Conservation (phyloP, 768 basidiomycete genomes). For the Lentinula lateritia region DNA sequence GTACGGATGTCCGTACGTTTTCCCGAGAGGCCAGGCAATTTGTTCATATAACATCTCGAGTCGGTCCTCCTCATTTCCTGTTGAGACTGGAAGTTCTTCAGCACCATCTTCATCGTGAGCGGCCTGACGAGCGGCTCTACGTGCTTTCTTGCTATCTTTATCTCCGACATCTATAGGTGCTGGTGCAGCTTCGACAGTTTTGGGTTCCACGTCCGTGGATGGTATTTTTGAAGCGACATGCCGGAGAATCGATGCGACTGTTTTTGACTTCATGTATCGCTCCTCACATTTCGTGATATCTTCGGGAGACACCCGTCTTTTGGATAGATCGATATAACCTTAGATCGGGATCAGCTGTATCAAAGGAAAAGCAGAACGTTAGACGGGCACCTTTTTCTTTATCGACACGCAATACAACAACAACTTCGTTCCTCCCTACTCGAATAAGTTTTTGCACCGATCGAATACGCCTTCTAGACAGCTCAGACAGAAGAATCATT, state of each 20-base stretch:
- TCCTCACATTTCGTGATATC: constrained; percentile 99
- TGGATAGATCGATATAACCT: constrained; percentile 99
- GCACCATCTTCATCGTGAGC: constrained; percentile 38
- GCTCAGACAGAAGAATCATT: constrained; percentile 98
- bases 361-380: neutral
- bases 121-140: constrained; percentile 37
- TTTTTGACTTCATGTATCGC: constrained; percentile 96
- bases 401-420: constrained; percentile 96
- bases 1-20: constrained; percentile 91
- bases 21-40: constrained; percentile 89
- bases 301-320: constrained; percentile 95
- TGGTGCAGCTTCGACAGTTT: constrained; percentile 16
- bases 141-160: constrained; percentile 42
- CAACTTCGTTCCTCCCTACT: constrained; percentile 96
- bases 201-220: constrained; percentile 30
- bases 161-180: constrained; percentile 29
- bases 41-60: constrained; percentile 86
- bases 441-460: constrained; percentile 98
- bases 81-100: constrained; percentile 30
- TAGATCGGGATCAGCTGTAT: neutral
- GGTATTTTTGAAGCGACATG: constrained; percentile 85
- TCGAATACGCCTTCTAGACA: constrained; percentile 91
- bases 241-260: constrained; percentile 88
- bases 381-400: constrained; percentile 87
- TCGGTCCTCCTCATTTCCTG: constrained; percentile 59